Percentiles rank a stretch among this genome's conserved stretches.
Evolutionary conservation across 495 filamentous ascomycete species (phyloP).

Genomic region (Bacidia rubella): DNA sequence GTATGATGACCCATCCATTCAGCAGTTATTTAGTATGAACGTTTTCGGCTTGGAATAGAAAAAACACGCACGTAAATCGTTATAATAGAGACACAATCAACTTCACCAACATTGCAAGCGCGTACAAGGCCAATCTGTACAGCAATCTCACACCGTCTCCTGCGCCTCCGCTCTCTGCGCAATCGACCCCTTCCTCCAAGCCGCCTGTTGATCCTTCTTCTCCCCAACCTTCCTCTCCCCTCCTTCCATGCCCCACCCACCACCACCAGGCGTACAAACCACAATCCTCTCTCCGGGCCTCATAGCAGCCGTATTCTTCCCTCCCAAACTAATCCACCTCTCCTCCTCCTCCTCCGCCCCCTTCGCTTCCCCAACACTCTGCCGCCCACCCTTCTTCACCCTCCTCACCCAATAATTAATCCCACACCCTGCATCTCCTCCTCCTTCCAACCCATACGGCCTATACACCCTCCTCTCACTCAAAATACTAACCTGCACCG

Average conservation of each 20-base stretch:
- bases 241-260: constrained; percentile 31
- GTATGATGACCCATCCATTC: too few species aligned
- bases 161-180: constrained; percentile 18
- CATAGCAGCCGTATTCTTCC: constrained; percentile 88
- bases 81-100: too few species aligned
- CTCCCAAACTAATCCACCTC: constrained; percentile 69
- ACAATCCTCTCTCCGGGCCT: constrained; percentile 77
- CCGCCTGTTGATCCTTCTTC: constrained; percentile 12
- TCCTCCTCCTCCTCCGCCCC: constrained; percentile 37
- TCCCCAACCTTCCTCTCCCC: constrained; percentile 11
- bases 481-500: constrained; percentile 78
- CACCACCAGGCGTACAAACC: constrained; percentile 42
- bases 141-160: constrained; percentile 12
- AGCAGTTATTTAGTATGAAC: too few species aligned
- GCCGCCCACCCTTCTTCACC: constrained; percentile 29
- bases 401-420: constrained; percentile 78
- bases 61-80: too few species aligned
- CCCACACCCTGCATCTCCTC: constrained; percentile 64
- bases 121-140: too few species aligned
- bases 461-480: constrained; percentile 75
- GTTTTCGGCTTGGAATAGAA: too few species aligned
- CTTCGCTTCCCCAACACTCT: constrained; percentile 23
- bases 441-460: constrained; percentile 84
- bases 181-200: constrained; percentile 20
- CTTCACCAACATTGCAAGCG: too few species aligned